Evolutionary conservation across 2,329 filamentous ascomycete genomes (phyloP), one percentile per base, ranked within the genome.

Genomic region (Phialophora tarda): DNA sequence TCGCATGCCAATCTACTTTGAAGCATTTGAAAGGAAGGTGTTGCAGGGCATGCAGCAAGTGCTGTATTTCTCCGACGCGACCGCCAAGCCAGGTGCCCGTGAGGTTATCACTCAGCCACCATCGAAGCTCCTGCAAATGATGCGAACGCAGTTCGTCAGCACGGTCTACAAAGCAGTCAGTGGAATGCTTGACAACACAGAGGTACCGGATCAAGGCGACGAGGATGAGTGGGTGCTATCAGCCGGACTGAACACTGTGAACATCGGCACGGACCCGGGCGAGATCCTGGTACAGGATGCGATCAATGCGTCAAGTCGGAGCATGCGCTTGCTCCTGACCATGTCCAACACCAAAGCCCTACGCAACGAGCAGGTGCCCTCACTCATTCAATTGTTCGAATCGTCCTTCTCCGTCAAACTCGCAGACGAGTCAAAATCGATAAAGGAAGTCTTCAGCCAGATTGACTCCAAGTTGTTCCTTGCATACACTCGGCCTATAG

Each of bases 171-270:
- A 96, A 77, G 92, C 92, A 6, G 81, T 99, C 44, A 96, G 92
- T 73, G 95, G 94, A 24, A 94, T 99, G 88, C 93, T 99, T 0
- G 95, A 98, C 79, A 98, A 97, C 77, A 94, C 95, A 2, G 93
- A 98, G 79, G 88, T 88, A 64, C 85, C 89, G 14, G 86, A 88
- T 71, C 88, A 87, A 71, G 81, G 86, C 0, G 88, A 89, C 54
- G 80, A 81, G 24, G 82, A 82, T 64, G 82, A 84, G 64, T 82
- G 83, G 74, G 83, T 84, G 63, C 77, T 84, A 38, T 82, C 86
- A 14, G 62, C 68, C 78, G 81, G 73, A 53, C 73, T 62, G 72
- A 76, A 56, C 50, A 54, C 66, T 14, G 53, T 69, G 47, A 47
- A 53, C 14, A 59, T 65, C 6, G 68, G 74, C 12, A 71, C 73